Evolutionary conservation across 176 grass and related monocot species (phyloP).

Genomic region (Carex kokanica): DNA sequence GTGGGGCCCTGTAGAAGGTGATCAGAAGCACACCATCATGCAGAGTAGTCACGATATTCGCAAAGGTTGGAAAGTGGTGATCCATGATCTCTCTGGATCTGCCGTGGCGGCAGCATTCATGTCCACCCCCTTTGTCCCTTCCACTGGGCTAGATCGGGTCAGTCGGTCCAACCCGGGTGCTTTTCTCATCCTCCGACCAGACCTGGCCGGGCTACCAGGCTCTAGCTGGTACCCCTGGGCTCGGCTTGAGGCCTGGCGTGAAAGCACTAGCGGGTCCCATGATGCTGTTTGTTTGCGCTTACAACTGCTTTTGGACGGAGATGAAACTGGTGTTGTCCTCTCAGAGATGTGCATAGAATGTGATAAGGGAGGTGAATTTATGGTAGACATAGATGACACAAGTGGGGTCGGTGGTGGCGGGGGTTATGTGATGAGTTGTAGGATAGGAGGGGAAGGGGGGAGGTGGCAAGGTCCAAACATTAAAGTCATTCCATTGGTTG

Average conservation of each 20-base stretch:
- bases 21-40: constrained; percentile 33
- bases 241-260: constrained; percentile 82
- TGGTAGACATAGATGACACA: constrained; percentile 58
- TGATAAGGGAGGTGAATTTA: constrained; percentile 77
- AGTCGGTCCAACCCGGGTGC: constrained; percentile 80
- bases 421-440: constrained; percentile 88
- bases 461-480: constrained; percentile 36
- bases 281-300: constrained; percentile 47
- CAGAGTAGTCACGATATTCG: constrained; percentile 41
- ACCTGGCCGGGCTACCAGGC: constrained; percentile 29
- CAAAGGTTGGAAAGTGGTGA: constrained; percentile 87
- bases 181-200: constrained; percentile 66
- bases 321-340: constrained; percentile 65
- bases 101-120: constrained; percentile 83
- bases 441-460: constrained; percentile 50
- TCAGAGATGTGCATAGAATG: constrained; percentile 55
- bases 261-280: constrained; percentile 11
- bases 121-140: constrained; percentile 84
- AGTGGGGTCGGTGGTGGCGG: constrained; percentile 16
- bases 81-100: constrained; percentile 85
- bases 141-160: constrained; percentile 63
- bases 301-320: constrained; percentile 54
- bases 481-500: constrained; percentile 22
- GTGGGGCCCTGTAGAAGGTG: constrained; percentile 38
- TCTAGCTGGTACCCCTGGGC: constrained; percentile 85